A percentile compares a stretch with the other conserved stretches of the same genome.
These are phyloP conservation scores for Hirsutella minnesotensis DNA, from an alignment of 2,329 filamentous ascomycete species.

Conservation along the genomic window DNA sequence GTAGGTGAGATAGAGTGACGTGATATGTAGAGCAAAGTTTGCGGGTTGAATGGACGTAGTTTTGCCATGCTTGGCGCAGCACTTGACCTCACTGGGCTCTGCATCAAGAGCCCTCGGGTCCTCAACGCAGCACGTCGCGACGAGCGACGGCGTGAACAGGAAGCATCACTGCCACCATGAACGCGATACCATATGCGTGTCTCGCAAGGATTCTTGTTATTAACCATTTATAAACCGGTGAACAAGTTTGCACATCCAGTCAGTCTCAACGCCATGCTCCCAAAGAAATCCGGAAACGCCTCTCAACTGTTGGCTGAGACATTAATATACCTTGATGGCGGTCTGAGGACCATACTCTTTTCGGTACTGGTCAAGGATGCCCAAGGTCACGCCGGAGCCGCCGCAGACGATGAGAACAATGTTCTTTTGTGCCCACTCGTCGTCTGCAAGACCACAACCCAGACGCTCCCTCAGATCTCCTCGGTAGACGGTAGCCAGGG, in stretches of 20 bases:
- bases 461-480: constrained; percentile 50
- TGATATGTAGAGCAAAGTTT: no score
- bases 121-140: no score
- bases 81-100: no score
- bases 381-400: constrained; percentile 53
- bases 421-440: constrained; percentile 53
- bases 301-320: neutral
- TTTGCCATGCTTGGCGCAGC: no score
- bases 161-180: no score
- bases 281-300: neutral
- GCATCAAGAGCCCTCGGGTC: no score
- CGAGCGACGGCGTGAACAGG: no score
- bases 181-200: neutral
- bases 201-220: constrained; percentile 5
- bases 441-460: constrained; percentile 36
- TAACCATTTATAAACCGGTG: constrained; percentile 3
- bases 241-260: neutral
- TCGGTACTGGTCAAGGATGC: constrained; percentile 47
- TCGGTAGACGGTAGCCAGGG: constrained; percentile 56
- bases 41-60: no score
- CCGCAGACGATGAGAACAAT: constrained; percentile 83
- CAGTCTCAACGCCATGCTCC: neutral
- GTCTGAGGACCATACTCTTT: constrained; percentile 27
- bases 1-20: no score
- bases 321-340: constrained; percentile 15